Conservation (phyloP, 768 basidiomycete genomes). For the Tylopilus intermedius region DNA sequence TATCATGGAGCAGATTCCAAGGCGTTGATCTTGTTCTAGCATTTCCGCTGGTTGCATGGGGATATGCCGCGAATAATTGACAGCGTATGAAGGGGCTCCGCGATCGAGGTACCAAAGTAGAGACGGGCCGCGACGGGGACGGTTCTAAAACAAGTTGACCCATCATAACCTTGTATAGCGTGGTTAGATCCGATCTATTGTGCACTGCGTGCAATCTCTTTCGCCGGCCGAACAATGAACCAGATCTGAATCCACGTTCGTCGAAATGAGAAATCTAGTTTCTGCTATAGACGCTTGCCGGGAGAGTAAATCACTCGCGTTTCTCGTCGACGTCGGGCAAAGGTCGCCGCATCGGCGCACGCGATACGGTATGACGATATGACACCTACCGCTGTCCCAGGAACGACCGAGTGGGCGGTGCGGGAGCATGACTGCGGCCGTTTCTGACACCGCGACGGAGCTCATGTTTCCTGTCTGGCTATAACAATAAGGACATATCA, state of each 20-base stretch:
- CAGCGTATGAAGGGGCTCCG: background rate
- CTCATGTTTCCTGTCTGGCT: background rate
- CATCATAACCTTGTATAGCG: background rate
- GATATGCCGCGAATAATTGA: constrained; percentile 7
- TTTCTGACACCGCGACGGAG: background rate
- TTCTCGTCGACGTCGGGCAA: background rate
- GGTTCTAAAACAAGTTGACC: constrained; percentile 9
- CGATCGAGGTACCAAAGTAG: constrained; percentile 1
- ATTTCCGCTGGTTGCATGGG: background rate
- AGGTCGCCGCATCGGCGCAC: constrained; percentile 28
- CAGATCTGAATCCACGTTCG: constrained; percentile 11
- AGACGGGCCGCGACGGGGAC: constrained; percentile 19
- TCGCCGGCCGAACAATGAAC: constrained; percentile 3
- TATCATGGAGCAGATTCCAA: background rate
- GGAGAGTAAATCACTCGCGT: constrained; percentile 10
- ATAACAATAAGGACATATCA: constrained; percentile 5
- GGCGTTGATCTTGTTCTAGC: background rate
- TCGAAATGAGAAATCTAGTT: constrained; percentile 3
- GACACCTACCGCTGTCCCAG: background rate
- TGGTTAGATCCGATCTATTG: constrained; percentile 19
- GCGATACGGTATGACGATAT: background rate
- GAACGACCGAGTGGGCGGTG: background rate
- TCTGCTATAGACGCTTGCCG: constrained; percentile 4
- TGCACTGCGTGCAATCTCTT: constrained; percentile 1
- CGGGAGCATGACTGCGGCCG: background rate